Conservation (phyloP, 202 grass and related monocot genomes). For the Panicum hallii region DNA sequence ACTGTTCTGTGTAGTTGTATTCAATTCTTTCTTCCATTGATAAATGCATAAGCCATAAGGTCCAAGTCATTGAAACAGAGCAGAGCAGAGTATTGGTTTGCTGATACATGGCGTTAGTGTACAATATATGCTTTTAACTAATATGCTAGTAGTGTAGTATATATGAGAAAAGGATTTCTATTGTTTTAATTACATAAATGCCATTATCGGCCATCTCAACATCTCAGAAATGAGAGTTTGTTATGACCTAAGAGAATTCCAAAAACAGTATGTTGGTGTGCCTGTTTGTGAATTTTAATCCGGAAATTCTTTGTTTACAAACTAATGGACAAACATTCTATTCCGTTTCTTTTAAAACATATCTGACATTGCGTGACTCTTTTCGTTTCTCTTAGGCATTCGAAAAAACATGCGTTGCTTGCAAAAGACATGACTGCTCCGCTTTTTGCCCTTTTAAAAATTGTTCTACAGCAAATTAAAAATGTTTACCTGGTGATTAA, state of each 20-base stretch:
- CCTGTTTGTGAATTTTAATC: not conserved
- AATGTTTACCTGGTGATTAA: not conserved
- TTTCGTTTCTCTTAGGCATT: not conserved
- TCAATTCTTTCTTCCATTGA: not conserved
- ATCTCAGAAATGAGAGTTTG: not conserved
- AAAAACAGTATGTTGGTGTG: too few relatives aligned
- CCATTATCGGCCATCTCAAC: not conserved
- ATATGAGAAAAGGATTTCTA: not conserved
- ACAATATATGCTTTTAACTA: not conserved
- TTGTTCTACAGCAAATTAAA: not conserved
- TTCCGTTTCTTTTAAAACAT: not conserved
- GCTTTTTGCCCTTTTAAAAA: not conserved
- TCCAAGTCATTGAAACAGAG: not conserved
- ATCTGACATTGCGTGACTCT: not conserved
- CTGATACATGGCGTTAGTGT: not conserved
- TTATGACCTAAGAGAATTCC: not conserved
- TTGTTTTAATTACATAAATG: not conserved
- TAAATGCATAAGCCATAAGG: not conserved
- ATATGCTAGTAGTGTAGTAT: not conserved
- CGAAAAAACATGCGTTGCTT: not conserved
- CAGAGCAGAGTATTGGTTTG: not conserved
- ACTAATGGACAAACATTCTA: not conserved
- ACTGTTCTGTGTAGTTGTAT: slow-evolving; percentile 2
- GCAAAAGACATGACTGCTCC: not conserved
- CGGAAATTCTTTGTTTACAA: not conserved